Conservation (phyloP, 345 rosid genomes). For the Lagerstroemia speciosa region DNA sequence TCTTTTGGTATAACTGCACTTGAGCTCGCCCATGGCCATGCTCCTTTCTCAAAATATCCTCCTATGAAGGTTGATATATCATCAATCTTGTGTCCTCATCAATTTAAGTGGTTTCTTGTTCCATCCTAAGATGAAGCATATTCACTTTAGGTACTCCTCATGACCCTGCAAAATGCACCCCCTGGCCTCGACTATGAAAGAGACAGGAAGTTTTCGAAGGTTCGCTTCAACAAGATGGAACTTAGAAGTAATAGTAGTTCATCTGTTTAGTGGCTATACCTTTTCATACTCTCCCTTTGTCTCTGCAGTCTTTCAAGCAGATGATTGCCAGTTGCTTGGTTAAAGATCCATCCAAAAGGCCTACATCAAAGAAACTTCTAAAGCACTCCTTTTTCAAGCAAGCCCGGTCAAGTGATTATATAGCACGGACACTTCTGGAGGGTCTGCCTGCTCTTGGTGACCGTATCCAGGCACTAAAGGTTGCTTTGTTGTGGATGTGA, state of each 20-base stretch:
- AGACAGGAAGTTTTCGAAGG: slow-evolving; percentile 93
- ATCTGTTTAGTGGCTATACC: slow-evolving; percentile 3
- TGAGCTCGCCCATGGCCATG: slow-evolving; percentile 99
- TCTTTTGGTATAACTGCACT: slow-evolving; percentile 98
- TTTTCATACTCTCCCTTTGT: slow-evolving; percentile 9
- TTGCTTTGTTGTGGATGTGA: slow-evolving; percentile 12
- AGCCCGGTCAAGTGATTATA: slow-evolving; percentile 85
- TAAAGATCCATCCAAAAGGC: slow-evolving; percentile 94
- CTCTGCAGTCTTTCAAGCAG: slow-evolving; percentile 86
- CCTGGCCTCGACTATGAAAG: slow-evolving; percentile 96
- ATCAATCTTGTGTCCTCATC: neutral
- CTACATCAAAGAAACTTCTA: slow-evolving; percentile 71
- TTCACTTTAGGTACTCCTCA: slow-evolving; percentile 69
- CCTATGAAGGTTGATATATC: slow-evolving; percentile 78
- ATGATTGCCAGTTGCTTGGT: slow-evolving; percentile 99
- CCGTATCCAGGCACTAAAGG: slow-evolving; percentile 85
- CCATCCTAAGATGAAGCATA: slow-evolving; percentile 17
- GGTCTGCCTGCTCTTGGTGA: slow-evolving; percentile 94
- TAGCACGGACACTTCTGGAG: slow-evolving; percentile 64
- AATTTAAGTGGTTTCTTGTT: slow-evolving; percentile 5
- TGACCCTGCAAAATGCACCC: slow-evolving; percentile 99
- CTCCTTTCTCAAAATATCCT: slow-evolving; percentile 95
- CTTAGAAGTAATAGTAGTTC: slow-evolving; percentile 7
- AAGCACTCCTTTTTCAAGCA: slow-evolving; percentile 97
- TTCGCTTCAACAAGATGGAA: slow-evolving; percentile 20